phyloP scores from a whole-genome alignment of 257 asterid species.

The Vinca minor region DNA sequence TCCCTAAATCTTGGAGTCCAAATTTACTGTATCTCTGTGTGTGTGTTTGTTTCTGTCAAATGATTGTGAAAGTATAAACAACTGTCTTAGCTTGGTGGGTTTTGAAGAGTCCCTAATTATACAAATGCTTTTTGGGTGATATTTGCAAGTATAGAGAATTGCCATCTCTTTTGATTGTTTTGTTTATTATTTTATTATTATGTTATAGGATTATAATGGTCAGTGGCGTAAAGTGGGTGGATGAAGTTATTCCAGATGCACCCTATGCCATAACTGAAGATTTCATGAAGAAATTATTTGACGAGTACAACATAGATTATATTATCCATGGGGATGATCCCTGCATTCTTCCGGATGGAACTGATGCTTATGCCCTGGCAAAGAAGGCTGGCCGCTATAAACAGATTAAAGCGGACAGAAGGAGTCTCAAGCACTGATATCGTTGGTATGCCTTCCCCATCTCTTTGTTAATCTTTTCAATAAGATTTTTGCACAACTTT shows the following conservation, averaged over 20 bases:
- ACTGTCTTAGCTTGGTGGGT: conserved; percentile 1
- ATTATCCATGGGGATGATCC: conserved; percentile 97
- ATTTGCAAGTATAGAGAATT: neutral
- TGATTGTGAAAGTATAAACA: too few species aligned
- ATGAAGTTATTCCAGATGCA: conserved; percentile 90
- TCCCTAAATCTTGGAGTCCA: neutral
- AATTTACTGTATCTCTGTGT: too few species aligned
- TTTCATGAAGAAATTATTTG: conserved; percentile 83
- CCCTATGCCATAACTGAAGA: conserved; percentile 96
- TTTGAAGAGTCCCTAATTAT: neutral
- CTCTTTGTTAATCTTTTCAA: neutral
- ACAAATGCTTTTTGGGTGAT: conserved; percentile 9
- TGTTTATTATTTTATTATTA: conserved; percentile 4
- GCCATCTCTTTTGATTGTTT: neutral
- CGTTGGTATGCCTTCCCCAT: conserved; percentile 40
- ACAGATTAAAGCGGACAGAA: conserved; percentile 92
- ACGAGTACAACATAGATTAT: conserved; percentile 76
- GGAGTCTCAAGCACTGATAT: conserved; percentile 96
- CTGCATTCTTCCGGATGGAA: conserved; percentile 86
- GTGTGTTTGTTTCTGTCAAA: too few species aligned
- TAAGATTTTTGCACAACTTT: neutral
- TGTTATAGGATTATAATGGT: conserved; percentile 84
- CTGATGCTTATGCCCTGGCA: conserved; percentile 96
- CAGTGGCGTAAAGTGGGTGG: conserved; percentile 95
- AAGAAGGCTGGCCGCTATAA: conserved; percentile 90